Base-by-base conservation (phyloP, 495 filamentous ascomycete species). In the Penicillium waksmanii region DNA sequence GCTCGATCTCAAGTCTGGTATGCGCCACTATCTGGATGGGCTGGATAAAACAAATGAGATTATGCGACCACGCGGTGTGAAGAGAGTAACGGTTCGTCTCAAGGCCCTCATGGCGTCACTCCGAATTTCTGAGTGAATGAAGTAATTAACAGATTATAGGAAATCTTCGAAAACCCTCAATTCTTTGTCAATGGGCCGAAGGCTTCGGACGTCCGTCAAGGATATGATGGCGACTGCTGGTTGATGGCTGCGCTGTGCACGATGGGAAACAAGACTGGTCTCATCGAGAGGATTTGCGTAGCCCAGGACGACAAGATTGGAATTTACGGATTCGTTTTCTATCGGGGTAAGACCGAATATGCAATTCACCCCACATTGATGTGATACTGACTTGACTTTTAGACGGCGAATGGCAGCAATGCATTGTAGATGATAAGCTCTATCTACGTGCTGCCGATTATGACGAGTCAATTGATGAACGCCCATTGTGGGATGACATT, bases 251-350 rank as follows among this genome's bases (percentile, higher is more conserved):
- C 92, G 10, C 70, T 98, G 48, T 91, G 87, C 60, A 94, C 91
- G 1, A 81, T 97, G 58, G 88, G 85, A 40, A 94, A 92, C 67
- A 92, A 94, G 74, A 76, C 84, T 34, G 87, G 84, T 0, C 74
- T 97, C 59, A 90, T 97, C 54, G 85, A 93, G 65, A 84, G 82
- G 49, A 81, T 97, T 12, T 98, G 93, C 67, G 91, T 97, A n/a
- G 87, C 84, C 18, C 79, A 84, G 15, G 84, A 97, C 67, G 87
- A 94, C 67, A 77, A 82, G 47, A 85, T 96, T 27, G 94, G 94
- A 5, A 92, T 96, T 17, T 97, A 98, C 66, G 93, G 94, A 0
- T 97, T 97, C 68, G 93, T 97, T 10, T 97, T 98, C 70, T 84
- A 92, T 74, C 85, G 94, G 65, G 86, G 85, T 87, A 71, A 62